A percentile compares a stretch with the other conserved stretches of the same genome.
Conservation (phyloP, 305 asterid genomes). For the Nicotiana rustica region DNA sequence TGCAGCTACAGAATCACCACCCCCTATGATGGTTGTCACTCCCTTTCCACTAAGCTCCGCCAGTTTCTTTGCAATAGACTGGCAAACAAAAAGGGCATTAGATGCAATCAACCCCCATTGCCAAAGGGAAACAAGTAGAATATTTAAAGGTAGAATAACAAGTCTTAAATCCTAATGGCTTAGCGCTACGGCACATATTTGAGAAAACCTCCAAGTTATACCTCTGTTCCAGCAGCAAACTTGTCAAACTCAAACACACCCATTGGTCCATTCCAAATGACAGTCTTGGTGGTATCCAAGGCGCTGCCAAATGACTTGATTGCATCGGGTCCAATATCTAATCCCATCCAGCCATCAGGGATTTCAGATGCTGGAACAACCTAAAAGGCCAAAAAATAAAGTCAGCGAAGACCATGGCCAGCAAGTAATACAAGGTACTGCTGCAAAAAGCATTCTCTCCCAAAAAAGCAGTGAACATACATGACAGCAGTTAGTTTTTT, state of each 20-base stretch:
- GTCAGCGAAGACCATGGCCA: background rate
- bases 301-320: conserved; percentile 73
- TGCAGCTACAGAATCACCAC: conserved; percentile 95
- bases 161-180: background rate
- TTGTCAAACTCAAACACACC: conserved; percentile 90
- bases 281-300: conserved; percentile 71
- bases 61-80: conserved; percentile 79
- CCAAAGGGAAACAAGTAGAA: conserved; percentile 23
- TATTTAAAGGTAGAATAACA: conserved; percentile 1
- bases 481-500: background rate
- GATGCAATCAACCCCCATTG: background rate
- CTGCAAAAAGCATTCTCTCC: background rate
- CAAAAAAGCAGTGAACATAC: background rate
- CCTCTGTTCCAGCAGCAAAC: conserved; percentile 95
- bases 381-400: conserved; percentile 55
- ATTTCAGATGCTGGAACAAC: conserved; percentile 78
- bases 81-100: conserved; percentile 3
- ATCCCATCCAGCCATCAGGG: conserved; percentile 95
- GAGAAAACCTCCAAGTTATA: conserved; percentile 37
- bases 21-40: conserved; percentile 89
- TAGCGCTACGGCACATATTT: background rate
- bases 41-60: conserved; percentile 91
- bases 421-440: background rate
- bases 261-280: conserved; percentile 96
- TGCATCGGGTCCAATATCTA: conserved; percentile 84